Conservation (phyloP, 352 stramenopile species). For the Aphanomyces invadans region DNA sequence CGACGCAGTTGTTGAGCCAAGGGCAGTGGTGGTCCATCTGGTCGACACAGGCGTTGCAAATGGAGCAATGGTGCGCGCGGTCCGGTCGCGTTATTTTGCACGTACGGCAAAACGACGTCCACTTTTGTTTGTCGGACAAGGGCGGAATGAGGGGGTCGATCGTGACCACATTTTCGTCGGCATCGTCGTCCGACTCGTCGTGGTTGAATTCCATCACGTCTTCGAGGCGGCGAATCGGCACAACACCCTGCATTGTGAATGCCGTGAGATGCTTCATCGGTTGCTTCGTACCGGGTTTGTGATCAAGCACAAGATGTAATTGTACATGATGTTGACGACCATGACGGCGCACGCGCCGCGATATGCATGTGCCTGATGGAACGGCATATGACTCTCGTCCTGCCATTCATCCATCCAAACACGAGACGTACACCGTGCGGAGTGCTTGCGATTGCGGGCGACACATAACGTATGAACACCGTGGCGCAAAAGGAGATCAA, state of each 20-base stretch:
- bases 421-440: not conserved
- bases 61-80: slow-evolving; percentile 94
- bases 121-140: not conserved
- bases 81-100: slow-evolving; percentile 84
- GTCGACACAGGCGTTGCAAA: slow-evolving; percentile 93
- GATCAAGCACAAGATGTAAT: slow-evolving; percentile 56
- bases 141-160: not conserved
- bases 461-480: slow-evolving; percentile 12
- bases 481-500: slow-evolving; percentile 1
- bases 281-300: slow-evolving; percentile 45
- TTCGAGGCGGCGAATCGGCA: slow-evolving; percentile 1
- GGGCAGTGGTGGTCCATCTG: slow-evolving; percentile 99
- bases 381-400: too few relatives aligned
- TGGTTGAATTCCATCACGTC: slow-evolving; percentile 25
- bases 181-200: slow-evolving; percentile 11
- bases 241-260: not conserved
- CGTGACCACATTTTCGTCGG: not conserved
- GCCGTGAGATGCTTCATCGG: too few relatives aligned
- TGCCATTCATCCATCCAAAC: too few relatives aligned
- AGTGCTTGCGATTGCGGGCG: not conserved
- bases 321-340: slow-evolving; percentile 50
- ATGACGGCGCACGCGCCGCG: slow-evolving; percentile 36
- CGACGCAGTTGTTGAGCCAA: slow-evolving; percentile 99
- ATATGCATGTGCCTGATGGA: slow-evolving; percentile 23
- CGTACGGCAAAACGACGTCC: slow-evolving; percentile 64